Evolutionary conservation across 2,329 filamentous ascomycete genomes (phyloP).

Genomic region (Epichloe festucae): DNA sequence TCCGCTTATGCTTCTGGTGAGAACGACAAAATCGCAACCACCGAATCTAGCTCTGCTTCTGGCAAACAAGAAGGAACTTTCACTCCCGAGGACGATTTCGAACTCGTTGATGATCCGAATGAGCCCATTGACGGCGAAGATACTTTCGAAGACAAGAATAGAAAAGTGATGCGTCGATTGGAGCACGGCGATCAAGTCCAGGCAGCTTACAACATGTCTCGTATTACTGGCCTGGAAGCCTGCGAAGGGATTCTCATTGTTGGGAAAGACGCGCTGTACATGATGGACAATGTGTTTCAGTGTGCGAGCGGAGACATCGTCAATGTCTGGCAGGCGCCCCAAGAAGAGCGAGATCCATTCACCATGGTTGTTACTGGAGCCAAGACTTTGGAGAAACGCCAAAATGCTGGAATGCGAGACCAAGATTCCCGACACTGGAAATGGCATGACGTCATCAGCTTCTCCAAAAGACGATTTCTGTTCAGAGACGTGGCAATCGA

Average conservation of each 20-base stretch:
- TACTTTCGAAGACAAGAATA: constrained; percentile 91
- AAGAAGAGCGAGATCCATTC: constrained; percentile 88
- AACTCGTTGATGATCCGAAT: constrained; percentile 87
- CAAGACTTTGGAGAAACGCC: constrained; percentile 47
- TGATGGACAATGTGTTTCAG: constrained; percentile 95
- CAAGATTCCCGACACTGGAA: constrained; percentile 84
- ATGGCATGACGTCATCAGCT: constrained; percentile 87
- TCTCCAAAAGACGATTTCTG: constrained; percentile 88
- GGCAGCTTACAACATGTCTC: constrained; percentile 87
- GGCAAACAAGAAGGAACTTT: constrained; percentile 12
- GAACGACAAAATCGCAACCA: constrained; percentile 7
- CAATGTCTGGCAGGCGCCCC: constrained; percentile 85
- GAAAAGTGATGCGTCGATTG: constrained; percentile 90
- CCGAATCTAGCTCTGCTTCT: constrained; percentile 14
- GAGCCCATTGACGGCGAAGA: constrained; percentile 62
- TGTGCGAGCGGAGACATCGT: constrained; percentile 92
- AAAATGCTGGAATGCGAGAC: constrained; percentile 42
- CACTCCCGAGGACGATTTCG: constrained; percentile 73
- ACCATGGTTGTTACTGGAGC: constrained; percentile 77
- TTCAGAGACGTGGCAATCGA: constrained; percentile 96
- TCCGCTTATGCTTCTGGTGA: constrained; percentile 11
- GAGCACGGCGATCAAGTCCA: constrained; percentile 86
- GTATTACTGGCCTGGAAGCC: constrained; percentile 85
- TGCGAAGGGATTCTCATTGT: constrained; percentile 88
- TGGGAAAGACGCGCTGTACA: constrained; percentile 82